phyloP scores from a whole-genome alignment of 441 rosid species.

The Mallotus repandus region DNA sequence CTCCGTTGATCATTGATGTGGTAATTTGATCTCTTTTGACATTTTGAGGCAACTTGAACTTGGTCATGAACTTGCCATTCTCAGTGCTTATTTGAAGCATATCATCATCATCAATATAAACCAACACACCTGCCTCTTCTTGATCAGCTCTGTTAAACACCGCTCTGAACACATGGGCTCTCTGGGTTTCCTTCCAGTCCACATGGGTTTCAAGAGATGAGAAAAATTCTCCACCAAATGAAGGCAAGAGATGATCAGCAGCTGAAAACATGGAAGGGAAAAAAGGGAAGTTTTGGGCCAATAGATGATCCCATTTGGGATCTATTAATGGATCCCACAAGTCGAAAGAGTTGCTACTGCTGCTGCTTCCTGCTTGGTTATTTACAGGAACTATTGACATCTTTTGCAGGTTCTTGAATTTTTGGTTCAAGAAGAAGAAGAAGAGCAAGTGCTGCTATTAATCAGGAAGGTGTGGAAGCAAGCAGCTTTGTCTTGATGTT shows the following conservation, averaged over 20 bases:
- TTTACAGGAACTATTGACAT: constrained; percentile 45
- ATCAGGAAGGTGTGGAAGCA: no score
- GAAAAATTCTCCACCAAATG: constrained; percentile 16
- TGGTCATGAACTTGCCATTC: constrained; percentile 29
- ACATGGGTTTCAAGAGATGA: constrained; percentile 35
- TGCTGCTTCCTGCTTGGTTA: constrained; percentile 19
- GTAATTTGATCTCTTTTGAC: constrained; percentile 20
- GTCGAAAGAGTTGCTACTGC: not conserved
- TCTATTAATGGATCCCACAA: constrained; percentile 28
- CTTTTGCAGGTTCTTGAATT: constrained; percentile 15
- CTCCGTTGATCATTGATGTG: constrained; percentile 25
- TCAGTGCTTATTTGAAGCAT: constrained; percentile 49
- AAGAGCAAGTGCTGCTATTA: not conserved
- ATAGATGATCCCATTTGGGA: not conserved
- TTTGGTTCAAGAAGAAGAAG: no score
- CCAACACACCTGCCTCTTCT: constrained; percentile 39
- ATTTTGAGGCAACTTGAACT: constrained; percentile 28
- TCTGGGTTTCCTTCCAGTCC: constrained; percentile 46
- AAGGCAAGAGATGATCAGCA: constrained; percentile 16
- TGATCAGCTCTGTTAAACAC: constrained; percentile 23
- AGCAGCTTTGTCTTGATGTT: no score
- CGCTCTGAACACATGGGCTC: constrained; percentile 52
- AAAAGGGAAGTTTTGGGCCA: constrained; percentile 4
- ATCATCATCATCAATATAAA: constrained; percentile 50
- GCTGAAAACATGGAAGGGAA: constrained; percentile 27